Evolutionary conservation across 177 flowering plant genomes (phyloP).

Genomic region (Tripterygium wilfordii): DNA sequence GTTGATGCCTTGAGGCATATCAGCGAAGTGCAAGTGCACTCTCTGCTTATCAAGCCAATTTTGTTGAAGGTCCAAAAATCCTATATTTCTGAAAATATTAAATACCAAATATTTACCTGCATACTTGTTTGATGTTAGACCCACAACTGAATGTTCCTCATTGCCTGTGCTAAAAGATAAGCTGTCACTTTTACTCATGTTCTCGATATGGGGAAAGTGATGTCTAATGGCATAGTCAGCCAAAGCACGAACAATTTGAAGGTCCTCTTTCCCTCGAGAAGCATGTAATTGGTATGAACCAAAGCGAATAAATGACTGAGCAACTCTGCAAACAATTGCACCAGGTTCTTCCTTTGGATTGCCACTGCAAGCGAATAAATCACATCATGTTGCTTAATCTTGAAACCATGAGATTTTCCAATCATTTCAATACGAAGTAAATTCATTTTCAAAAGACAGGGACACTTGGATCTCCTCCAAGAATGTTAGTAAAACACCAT

Average conservation of each 20-base stretch:
- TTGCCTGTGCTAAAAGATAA: constrained; percentile 73
- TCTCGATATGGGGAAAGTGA: constrained; percentile 89
- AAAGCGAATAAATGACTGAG: constrained; percentile 94
- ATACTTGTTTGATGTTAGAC: constrained; percentile 91
- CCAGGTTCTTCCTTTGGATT: constrained; percentile 99
- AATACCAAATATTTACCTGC: constrained; percentile 58
- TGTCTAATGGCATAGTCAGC: constrained; percentile 83
- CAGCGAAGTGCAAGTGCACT: too few relatives aligned
- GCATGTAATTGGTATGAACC: constrained; percentile 98
- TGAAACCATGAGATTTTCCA: not conserved
- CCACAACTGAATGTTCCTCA: constrained; percentile 66
- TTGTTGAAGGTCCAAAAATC: too few relatives aligned
- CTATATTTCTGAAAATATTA: too few relatives aligned
- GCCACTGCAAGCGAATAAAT: constrained; percentile 51
- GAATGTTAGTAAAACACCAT: too few relatives aligned
- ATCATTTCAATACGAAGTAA: too few relatives aligned
- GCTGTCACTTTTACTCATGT: constrained; percentile 63
- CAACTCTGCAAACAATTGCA: constrained; percentile 94
- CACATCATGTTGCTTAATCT: not conserved
- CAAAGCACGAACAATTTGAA: constrained; percentile 65
- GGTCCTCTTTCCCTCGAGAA: constrained; percentile 79
- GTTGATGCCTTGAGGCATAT: too few relatives aligned
- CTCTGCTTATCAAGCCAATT: too few relatives aligned
- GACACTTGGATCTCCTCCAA: too few relatives aligned
- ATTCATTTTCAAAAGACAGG: too few relatives aligned